Percentiles rank a stretch among this genome's conserved stretches.
phyloP scores from a whole-genome alignment of 1,284 basidiomycete species.

The Irpex sp. region DNA sequence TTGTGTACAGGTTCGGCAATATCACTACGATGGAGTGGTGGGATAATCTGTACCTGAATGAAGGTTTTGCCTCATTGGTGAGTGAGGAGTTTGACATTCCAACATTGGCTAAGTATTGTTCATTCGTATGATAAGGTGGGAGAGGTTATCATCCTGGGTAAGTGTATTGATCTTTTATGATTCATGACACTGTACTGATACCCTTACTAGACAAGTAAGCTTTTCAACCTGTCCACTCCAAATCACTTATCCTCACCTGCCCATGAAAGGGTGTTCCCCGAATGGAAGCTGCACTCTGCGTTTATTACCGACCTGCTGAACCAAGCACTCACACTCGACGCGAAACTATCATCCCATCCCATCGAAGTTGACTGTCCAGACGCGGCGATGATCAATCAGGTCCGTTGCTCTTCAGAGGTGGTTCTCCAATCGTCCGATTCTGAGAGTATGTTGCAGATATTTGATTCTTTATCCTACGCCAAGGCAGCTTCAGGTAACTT shows the following conservation, averaged over 20 bases:
- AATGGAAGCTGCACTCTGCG: constrained; percentile 71
- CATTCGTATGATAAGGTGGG: constrained; percentile 60
- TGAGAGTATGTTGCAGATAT: constrained; percentile 50
- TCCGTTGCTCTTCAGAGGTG: constrained; percentile 16
- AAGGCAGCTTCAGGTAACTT: constrained; percentile 76
- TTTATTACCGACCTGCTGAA: constrained; percentile 66
- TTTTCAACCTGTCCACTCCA: constrained; percentile 4
- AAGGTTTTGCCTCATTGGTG: constrained; percentile 84
- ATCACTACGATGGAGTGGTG: constrained; percentile 95
- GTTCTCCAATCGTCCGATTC: too few species aligned
- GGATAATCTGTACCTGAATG: constrained; percentile 86
- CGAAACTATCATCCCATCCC: constrained; percentile 90
- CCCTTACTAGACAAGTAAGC: constrained; percentile 1
- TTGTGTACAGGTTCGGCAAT: constrained; percentile 70
- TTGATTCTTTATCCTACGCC: constrained; percentile 82
- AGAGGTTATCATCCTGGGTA: constrained; percentile 87
- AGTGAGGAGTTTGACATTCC: constrained; percentile 19
- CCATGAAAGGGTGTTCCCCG: constrained; percentile 60
- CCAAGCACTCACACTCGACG: constrained; percentile 78
- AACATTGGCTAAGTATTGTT: too few species aligned
- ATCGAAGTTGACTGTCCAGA: constrained; percentile 93
- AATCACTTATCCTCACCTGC: not conserved
- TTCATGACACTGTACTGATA: too few species aligned
- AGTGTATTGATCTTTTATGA: constrained; percentile 18
- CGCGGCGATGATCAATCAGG: constrained; percentile 83